phyloP scores from a whole-genome alignment of 768 basidiomycete species.

The Leccinum subgranulosum region DNA sequence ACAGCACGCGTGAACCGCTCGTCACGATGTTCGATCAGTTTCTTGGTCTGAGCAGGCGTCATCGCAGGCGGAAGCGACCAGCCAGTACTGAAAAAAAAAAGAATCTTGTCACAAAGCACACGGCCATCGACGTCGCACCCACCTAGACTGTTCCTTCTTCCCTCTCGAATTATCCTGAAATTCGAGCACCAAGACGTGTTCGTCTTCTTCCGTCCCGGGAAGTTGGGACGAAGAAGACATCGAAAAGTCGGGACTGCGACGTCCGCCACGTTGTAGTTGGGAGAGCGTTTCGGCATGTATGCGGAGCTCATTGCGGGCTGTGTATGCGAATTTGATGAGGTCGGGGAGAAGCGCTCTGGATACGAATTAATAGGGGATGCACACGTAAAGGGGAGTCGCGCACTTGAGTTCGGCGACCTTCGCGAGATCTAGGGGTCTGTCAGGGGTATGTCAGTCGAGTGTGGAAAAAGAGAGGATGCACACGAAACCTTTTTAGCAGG shows the following conservation, averaged over 20 bases:
- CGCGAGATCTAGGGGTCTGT: slow-evolving; percentile 73
- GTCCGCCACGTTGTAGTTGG: slow-evolving; percentile 23
- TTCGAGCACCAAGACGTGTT: slow-evolving; percentile 49
- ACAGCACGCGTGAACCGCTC: slow-evolving; percentile 60
- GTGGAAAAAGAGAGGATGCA: not conserved
- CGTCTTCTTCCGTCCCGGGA: slow-evolving; percentile 32
- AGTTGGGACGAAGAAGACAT: slow-evolving; percentile 28
- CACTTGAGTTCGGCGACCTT: slow-evolving; percentile 85
- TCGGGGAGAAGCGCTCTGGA: slow-evolving; percentile 77
- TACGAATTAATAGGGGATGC: not conserved
- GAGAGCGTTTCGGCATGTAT: slow-evolving; percentile 42
- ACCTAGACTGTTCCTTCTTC: slow-evolving; percentile 29
- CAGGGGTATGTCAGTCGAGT: not conserved
- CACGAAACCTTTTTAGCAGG: slow-evolving; percentile 64
- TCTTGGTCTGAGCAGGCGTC: slow-evolving; percentile 58
- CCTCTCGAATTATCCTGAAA: slow-evolving; percentile 47
- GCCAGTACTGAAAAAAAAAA: slow-evolving; percentile 12
- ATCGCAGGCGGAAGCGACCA: slow-evolving; percentile 35
- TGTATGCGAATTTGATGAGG: slow-evolving; percentile 79
- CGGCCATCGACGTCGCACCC: not conserved
- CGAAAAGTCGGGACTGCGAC: slow-evolving; percentile 42
- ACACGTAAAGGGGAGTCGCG: not conserved
- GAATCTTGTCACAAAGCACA: not conserved
- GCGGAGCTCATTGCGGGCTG: slow-evolving; percentile 58
- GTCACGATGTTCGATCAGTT: slow-evolving; percentile 70